Conservation (phyloP, 345 rosid genomes). For the Eucalyptus erythrocorys region DNA sequence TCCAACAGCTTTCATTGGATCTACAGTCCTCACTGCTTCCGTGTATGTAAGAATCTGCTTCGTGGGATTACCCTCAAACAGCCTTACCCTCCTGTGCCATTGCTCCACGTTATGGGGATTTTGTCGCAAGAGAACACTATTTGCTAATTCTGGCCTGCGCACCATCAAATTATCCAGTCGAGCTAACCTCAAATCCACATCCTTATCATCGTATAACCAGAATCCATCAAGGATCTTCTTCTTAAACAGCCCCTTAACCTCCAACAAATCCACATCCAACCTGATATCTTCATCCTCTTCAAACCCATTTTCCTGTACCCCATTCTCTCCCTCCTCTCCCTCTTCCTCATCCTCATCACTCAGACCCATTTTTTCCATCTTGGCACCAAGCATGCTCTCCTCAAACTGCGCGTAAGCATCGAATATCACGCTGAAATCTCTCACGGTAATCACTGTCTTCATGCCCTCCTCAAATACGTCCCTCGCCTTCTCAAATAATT, state of each 20-base stretch:
- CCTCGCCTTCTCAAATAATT: conserved; percentile 79
- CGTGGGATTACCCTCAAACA: conserved; percentile 81
- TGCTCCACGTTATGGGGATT: conserved; percentile 99
- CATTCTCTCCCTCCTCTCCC: conserved; percentile 14
- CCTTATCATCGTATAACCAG: conserved; percentile 84
- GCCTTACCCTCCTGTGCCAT: conserved; percentile 91
- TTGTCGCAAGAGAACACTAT: conserved; percentile 85
- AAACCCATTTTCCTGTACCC: conserved; percentile 23
- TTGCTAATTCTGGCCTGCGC: conserved; percentile 88
- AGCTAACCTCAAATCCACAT: conserved; percentile 82
- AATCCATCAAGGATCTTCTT: conserved; percentile 71
- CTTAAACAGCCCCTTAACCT: conserved; percentile 55
- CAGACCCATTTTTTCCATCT: conserved; percentile 55
- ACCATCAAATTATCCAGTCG: conserved; percentile 65
- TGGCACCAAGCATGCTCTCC: conserved; percentile 63
- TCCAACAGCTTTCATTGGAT: conserved; percentile 96
- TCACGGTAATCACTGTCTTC: conserved; percentile 85
- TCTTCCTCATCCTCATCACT: conserved; percentile 59
- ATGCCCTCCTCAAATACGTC: conserved; percentile 96
- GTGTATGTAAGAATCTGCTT: conserved; percentile 90
- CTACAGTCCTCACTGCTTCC: conserved; percentile 93
- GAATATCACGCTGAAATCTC: conserved; percentile 88
- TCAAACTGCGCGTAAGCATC: conserved; percentile 81
- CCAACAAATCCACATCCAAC: conserved; percentile 35
- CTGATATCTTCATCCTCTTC: conserved; percentile 66